Conservation (phyloP, 257 asterid genomes). For the Solanum acaule region DNA sequence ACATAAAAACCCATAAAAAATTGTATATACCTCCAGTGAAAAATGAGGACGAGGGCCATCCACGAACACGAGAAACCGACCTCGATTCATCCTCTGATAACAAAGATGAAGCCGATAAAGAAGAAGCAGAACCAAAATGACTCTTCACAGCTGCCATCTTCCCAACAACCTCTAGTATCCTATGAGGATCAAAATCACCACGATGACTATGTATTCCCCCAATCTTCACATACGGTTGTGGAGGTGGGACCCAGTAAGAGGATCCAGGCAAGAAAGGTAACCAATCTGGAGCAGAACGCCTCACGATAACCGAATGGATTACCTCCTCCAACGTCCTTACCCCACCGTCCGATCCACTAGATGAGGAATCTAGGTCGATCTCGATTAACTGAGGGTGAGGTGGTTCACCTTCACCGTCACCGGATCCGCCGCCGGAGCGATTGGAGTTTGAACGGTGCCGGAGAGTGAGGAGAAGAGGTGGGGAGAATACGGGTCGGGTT, state of each 20-base stretch:
- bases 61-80: constrained; percentile 10
- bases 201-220: background rate
- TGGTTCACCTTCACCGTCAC: background rate
- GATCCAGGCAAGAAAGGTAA: constrained; percentile 28
- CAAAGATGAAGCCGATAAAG: background rate
- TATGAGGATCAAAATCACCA: constrained; percentile 1
- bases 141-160: constrained; percentile 5
- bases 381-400: constrained; percentile 18
- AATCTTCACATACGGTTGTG: background rate
- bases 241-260: constrained; percentile 42
- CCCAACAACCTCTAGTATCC: constrained; percentile 19
- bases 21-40: constrained; percentile 19
- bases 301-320: constrained; percentile 18
- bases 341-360: constrained; percentile 3
- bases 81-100: constrained; percentile 14
- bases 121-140: background rate
- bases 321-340: constrained; percentile 25
- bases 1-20: background rate
- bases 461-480: constrained; percentile 5
- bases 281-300: constrained; percentile 42
- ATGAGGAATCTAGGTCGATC: constrained; percentile 18
- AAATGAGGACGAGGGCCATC: constrained; percentile 36
- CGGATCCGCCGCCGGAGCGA: constrained; percentile 1
- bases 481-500: background rate
- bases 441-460: constrained; percentile 19